These are phyloP conservation scores for Blastobotrys raffinosifermentans DNA, from an alignment of 1,139 yeast species.

Conservation along the genomic window DNA sequence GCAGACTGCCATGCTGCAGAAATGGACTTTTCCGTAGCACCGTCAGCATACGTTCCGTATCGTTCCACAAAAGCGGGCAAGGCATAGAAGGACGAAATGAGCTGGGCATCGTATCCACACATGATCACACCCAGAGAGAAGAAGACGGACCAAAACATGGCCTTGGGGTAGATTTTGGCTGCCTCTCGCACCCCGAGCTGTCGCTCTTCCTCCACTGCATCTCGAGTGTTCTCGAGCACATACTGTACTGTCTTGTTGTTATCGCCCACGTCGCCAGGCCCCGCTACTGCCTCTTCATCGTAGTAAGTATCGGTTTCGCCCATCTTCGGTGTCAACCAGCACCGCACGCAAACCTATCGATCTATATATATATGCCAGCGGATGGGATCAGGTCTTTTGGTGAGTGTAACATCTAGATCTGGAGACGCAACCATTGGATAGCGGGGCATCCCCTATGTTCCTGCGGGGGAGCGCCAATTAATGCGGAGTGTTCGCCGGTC, in stretches of 20 bases:
- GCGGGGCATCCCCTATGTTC: too few relatives aligned
- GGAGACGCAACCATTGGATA: too few relatives aligned
- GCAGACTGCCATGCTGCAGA: constrained; percentile 33
- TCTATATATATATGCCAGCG: too few relatives aligned
- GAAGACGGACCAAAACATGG: constrained; percentile 43
- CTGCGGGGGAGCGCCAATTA: too few relatives aligned
- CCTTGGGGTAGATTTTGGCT: constrained; percentile 31
- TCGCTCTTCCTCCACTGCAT: constrained; percentile 17
- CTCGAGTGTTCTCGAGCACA: constrained; percentile 20
- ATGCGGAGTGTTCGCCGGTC: too few relatives aligned
- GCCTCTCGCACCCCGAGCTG: constrained; percentile 20
- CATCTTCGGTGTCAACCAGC: too few relatives aligned
- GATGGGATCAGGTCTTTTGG: too few relatives aligned
- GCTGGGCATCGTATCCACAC: constrained; percentile 45
- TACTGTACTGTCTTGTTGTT: constrained; percentile 16
- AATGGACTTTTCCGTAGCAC: constrained; percentile 33
- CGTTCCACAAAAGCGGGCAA: constrained; percentile 38
- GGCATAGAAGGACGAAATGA: constrained; percentile 40
- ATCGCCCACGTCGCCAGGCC: not conserved
- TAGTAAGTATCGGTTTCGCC: too few relatives aligned
- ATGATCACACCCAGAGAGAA: constrained; percentile 40
- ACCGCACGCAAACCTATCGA: too few relatives aligned
- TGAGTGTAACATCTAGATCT: too few relatives aligned
- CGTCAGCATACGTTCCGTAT: constrained; percentile 36
- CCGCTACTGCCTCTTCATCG: not conserved